Evolutionary conservation across 2,329 filamentous ascomycete species (phyloP).

Genomic region (Clonostachys byssicola): DNA sequence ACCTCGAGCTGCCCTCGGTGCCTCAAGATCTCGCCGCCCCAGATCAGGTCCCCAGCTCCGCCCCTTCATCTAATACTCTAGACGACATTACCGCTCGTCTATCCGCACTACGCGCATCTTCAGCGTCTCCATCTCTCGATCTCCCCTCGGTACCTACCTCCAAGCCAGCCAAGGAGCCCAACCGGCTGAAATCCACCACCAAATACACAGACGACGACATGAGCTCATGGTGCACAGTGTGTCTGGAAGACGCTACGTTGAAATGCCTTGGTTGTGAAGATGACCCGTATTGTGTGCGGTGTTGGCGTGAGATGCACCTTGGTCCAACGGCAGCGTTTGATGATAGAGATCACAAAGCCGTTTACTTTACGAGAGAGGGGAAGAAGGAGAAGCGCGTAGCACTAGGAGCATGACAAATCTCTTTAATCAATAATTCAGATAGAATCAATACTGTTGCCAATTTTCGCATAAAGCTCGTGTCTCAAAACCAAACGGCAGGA

Average conservation of each 20-base stretch:
- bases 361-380: constrained; percentile 44
- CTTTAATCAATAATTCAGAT: no score
- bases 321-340: constrained; percentile 67
- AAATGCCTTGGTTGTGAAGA: constrained; percentile 72
- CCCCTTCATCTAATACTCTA: constrained; percentile 16
- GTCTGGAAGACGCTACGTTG: constrained; percentile 72
- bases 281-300: constrained; percentile 63
- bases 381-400: constrained; percentile 27
- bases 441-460: no score
- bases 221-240: constrained; percentile 78
- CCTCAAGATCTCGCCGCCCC: constrained; percentile 30
- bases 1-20: constrained; percentile 39
- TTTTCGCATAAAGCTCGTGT: no score
- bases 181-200: constrained; percentile 29
- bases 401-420: constrained; percentile 18
- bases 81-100: constrained; percentile 47
- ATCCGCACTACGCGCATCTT: constrained; percentile 40
- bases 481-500: no score
- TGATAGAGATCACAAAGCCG: constrained; percentile 64
- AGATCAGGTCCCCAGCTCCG: constrained; percentile 25
- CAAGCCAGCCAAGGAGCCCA: constrained; percentile 35
- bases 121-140: constrained; percentile 23
- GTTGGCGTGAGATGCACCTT: constrained; percentile 79
- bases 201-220: constrained; percentile 66
- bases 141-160: constrained; percentile 47